Percentiles rank a stretch among this genome's conserved stretches.
Evolutionary conservation across 108 stramenopile species (phyloP).

Genomic region (Cylindrotheca fusiformis): DNA sequence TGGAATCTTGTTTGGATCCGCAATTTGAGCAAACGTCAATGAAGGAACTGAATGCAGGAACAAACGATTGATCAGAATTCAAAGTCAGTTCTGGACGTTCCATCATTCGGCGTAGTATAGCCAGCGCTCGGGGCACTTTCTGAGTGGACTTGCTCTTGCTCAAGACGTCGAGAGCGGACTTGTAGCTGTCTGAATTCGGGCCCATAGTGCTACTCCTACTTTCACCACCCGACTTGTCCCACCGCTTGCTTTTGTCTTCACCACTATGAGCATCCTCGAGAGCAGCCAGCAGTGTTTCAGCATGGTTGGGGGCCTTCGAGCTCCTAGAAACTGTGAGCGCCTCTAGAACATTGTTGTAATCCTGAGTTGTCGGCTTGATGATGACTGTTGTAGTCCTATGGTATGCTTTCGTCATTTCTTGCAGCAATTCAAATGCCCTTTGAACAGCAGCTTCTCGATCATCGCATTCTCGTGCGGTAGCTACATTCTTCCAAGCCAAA

Average conservation of each 20-base stretch:
- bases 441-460: constrained; percentile 39
- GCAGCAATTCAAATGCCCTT: constrained; percentile 47
- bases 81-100: not conserved
- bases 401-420: constrained; percentile 58
- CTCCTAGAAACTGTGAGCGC: constrained; percentile 47
- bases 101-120: constrained; percentile 7
- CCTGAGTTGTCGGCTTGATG: constrained; percentile 43
- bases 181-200: constrained; percentile 29
- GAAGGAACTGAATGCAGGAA: constrained; percentile 51
- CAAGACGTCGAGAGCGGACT: constrained; percentile 13
- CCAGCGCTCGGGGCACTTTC: constrained; percentile 14
- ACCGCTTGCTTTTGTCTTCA: not conserved
- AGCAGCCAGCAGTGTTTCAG: constrained; percentile 14
- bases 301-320: constrained; percentile 23
- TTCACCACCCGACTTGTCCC: not conserved
- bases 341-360: constrained; percentile 75
- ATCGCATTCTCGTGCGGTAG: constrained; percentile 30
- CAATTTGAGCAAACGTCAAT: constrained; percentile 49
- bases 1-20: constrained; percentile 19
- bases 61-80: constrained; percentile 3
- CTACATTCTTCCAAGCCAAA: constrained; percentile 57
- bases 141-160: constrained; percentile 24
- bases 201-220: not conserved
- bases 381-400: constrained; percentile 54
- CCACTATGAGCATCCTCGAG: constrained; percentile 18